Base-by-base conservation (phyloP, 2,329 filamentous ascomycete genomes). In the Penicillium sp. region DNA sequence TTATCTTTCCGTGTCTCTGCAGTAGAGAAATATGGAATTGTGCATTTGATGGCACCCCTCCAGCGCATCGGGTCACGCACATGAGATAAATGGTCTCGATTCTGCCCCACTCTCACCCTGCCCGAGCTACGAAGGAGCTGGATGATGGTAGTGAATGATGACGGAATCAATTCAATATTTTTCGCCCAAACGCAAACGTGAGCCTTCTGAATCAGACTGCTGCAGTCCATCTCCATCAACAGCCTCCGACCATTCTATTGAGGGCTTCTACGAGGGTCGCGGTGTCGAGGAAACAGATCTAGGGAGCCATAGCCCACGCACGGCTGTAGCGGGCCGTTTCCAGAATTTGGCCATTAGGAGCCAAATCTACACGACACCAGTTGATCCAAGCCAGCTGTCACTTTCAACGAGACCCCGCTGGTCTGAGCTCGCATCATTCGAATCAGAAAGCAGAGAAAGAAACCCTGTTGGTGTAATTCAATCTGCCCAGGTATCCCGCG, bases 321-420 rank as follows among this genome's bases (percentile, higher is more conserved):
- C 67, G 27, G 59, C 58, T 24, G 69, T 73, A 37, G 67, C 67
- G 45, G 65, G 69, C 47, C 64, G 64, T 46, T 62, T 74, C 40
- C 65, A 66, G 41, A 61, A 68, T 44, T 58, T 74, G 46, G 68
- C 70, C 39, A 64, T 74, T 47, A 62, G 64, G 32, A 65, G 62
- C 43, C 64, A 68, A 8, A 32, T 8, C 11, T 7, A 11, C 11
- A 32, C 29, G 11, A 32, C 11, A 32, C 29, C 29, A 5, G 29
- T 4, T 3, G 3, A 32, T 11, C 11, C 29, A 4, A 32, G 8
- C 11, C 3, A 8, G 7, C 11, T 11, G 29, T 11, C 29, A 32
- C 11, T 32, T 8, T 32, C 29, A 3, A 8, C 29, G 3, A 32
- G 11, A 11, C 11, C 45, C 38, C 39, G 48, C 28, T 41, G 32